Conservation (phyloP, 805 yeast species). For the Yamadazyma philogaea region DNA sequence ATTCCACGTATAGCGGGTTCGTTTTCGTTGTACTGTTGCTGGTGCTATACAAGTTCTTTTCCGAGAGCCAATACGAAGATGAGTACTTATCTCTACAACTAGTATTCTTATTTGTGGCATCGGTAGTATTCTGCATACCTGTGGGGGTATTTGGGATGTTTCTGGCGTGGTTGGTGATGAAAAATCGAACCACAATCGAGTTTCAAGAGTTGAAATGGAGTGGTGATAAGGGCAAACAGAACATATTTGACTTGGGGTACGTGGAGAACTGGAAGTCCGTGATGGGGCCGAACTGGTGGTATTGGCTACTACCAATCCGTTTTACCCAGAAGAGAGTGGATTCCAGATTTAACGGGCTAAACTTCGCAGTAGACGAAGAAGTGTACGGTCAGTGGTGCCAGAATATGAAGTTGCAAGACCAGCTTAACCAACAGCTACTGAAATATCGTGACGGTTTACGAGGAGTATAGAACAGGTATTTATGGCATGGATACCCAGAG, state of each 20-base stretch:
- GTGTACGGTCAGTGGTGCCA: slow-evolving; percentile 38
- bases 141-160: slow-evolving; percentile 50
- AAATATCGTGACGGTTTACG: slow-evolving; percentile 18
- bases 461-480: slow-evolving; percentile 1
- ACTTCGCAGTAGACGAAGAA: slow-evolving; percentile 46
- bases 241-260: slow-evolving; percentile 74
- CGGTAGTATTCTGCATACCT: slow-evolving; percentile 51
- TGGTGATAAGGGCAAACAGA: slow-evolving; percentile 47
- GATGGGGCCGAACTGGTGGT: slow-evolving; percentile 65
- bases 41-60: slow-evolving; percentile 50
- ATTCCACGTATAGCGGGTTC: slow-evolving; percentile 44
- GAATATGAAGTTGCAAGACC: slow-evolving; percentile 44
- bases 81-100: slow-evolving; percentile 51
- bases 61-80: slow-evolving; percentile 34
- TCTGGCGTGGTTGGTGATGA: slow-evolving; percentile 54
- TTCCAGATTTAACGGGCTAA: slow-evolving; percentile 44
- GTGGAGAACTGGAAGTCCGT: slow-evolving; percentile 59
- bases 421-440: slow-evolving; percentile 41
- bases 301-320: slow-evolving; percentile 69
- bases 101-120: slow-evolving; percentile 58
- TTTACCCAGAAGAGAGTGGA: slow-evolving; percentile 20
- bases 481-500: too few relatives aligned
- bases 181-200: slow-evolving; percentile 81
- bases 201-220: slow-evolving; percentile 44
- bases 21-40: slow-evolving; percentile 39